Percentiles rank a stretch among this genome's conserved stretches.
Conservation (phyloP, 1,139 yeast species). For the Ogataea hybrid region DNA sequence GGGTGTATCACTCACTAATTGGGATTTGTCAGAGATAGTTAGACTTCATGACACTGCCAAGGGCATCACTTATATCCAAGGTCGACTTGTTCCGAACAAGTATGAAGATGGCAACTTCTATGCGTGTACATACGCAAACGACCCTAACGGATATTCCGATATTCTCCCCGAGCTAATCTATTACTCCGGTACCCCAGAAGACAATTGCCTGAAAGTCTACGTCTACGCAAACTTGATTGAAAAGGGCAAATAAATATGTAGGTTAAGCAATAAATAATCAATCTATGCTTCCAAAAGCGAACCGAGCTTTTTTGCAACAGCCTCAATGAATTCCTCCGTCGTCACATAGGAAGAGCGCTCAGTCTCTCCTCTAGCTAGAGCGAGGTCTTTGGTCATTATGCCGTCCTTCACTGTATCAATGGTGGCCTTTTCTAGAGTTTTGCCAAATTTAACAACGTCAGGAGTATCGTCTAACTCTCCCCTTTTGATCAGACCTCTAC, state of each 20-base stretch:
- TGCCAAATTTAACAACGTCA: conserved; percentile 66
- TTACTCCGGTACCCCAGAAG: conserved; percentile 16
- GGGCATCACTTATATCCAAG: conserved; percentile 14
- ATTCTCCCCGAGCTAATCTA: conserved; percentile 19
- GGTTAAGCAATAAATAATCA: neutral
- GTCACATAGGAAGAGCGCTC: conserved; percentile 67
- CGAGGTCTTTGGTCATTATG: conserved; percentile 81
- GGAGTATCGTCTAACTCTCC: conserved; percentile 74
- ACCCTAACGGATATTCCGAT: conserved; percentile 19
- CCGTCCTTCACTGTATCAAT: conserved; percentile 74
- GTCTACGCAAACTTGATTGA: conserved; percentile 11
- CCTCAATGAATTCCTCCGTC: conserved; percentile 72
- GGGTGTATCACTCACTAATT: conserved; percentile 9
- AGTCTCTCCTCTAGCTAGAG: conserved; percentile 68
- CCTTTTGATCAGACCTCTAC: conserved; percentile 81
- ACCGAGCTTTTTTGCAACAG: conserved; percentile 54
- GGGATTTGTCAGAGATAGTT: conserved; percentile 3
- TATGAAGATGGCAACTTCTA: conserved; percentile 15
- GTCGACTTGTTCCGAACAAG: conserved; percentile 19
- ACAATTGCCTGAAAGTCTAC: conserved; percentile 8
- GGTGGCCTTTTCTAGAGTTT: conserved; percentile 64
- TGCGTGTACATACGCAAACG: conserved; percentile 18
- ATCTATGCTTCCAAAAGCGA: conserved; percentile 11
- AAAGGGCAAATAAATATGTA: conserved; percentile 1
- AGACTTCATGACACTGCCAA: conserved; percentile 2